Conservation (phyloP, 2,329 filamentous ascomycete genomes). For the Microdochium paspali region DNA sequence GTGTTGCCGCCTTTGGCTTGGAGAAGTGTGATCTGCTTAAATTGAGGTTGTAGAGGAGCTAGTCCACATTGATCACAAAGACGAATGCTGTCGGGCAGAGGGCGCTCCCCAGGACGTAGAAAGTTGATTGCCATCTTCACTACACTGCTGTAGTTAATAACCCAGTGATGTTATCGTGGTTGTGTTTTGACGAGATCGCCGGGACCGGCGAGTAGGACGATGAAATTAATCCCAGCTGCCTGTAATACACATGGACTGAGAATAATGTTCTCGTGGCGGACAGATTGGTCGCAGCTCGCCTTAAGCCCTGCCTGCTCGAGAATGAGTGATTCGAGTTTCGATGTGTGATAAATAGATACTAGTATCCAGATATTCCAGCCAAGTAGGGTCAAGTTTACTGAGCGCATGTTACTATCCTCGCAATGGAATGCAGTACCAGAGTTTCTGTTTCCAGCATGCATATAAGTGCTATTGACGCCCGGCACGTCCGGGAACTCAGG, state of each 20-base stretch:
- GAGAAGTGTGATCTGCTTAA: neutral
- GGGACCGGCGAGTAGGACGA: neutral
- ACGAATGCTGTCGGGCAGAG: neutral
- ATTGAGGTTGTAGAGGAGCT: neutral
- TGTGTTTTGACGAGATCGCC: neutral
- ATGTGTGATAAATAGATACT: neutral
- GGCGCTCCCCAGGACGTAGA: neutral
- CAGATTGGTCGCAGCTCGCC: neutral
- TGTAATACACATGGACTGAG: neutral
- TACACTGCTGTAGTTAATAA: neutral
- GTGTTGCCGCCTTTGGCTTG: neutral
- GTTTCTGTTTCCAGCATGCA: neutral
- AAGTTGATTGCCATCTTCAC: neutral
- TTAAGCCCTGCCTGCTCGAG: neutral
- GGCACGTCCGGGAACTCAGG: neutral
- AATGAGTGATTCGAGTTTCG: neutral
- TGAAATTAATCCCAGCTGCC: neutral
- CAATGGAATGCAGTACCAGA: neutral
- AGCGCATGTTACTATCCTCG: neutral
- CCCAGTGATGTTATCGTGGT: neutral
- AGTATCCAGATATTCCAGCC: neutral
- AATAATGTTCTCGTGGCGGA: neutral
- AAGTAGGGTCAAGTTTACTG: neutral
- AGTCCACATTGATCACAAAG: neutral
- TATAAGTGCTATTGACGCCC: neutral